A percentile compares a stretch with the other conserved stretches of the same genome.
Conservation (phyloP, 345 rosid genomes). For the Moricandia arvensis region DNA sequence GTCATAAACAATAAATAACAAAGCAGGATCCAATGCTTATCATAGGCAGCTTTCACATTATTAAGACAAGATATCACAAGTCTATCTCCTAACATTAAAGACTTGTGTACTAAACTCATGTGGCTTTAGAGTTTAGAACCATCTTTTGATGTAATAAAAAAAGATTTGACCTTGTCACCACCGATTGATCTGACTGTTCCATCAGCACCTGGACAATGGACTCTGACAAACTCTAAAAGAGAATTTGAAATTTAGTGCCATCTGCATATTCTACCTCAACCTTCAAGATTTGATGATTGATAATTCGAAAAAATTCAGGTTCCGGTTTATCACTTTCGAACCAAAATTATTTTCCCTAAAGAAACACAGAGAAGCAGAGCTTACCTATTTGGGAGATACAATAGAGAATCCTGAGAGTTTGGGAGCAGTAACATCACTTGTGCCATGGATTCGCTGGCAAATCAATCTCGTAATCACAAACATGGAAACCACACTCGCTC, state of each 20-base stretch:
- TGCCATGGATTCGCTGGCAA: conserved; percentile 42
- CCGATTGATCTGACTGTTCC: conserved; percentile 78
- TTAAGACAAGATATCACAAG: conserved; percentile 8
- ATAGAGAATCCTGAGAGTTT: conserved; percentile 54
- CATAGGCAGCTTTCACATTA: conserved; percentile 11
- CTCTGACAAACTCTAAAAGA: conserved; percentile 74
- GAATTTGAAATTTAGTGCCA: conserved; percentile 59
- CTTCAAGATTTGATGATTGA: conserved; percentile 41
- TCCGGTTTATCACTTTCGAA: not conserved
- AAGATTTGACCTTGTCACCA: conserved; percentile 68
- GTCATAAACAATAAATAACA: conserved; percentile 19
- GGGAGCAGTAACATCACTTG: conserved; percentile 32
- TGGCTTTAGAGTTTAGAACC: not conserved
- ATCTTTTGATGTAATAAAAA: not conserved
- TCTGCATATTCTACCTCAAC: conserved; percentile 74
- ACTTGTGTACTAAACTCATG: not conserved
- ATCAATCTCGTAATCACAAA: conserved; percentile 36
- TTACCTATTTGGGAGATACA: conserved; percentile 59
- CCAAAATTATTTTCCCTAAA: no score
- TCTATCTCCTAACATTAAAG: not conserved
- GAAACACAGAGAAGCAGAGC: conserved; percentile 2
- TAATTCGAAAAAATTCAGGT: conserved; percentile 15
- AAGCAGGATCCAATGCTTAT: conserved; percentile 20
- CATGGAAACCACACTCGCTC: conserved; percentile 16
- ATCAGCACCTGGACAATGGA: conserved; percentile 86